Percentiles rank a stretch among this genome's conserved stretches.
These are phyloP conservation scores for Fusarium armeniacum DNA, from an alignment of 2,329 filamentous ascomycete genomes.

Conservation along the genomic window DNA sequence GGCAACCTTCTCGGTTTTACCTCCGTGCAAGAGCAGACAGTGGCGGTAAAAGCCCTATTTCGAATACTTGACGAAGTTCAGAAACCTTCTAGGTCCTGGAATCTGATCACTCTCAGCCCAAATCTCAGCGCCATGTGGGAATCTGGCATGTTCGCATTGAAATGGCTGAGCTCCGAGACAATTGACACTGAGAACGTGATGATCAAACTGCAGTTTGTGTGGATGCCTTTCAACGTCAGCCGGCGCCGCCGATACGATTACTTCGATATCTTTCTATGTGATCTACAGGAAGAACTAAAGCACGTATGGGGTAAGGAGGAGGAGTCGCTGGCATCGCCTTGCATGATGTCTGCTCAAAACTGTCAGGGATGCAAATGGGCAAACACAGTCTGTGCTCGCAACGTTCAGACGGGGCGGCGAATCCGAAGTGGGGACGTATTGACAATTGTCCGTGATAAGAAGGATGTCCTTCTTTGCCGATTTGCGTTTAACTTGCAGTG, in stretches of 20 bases:
- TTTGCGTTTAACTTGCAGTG: background rate
- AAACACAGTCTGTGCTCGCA: background rate
- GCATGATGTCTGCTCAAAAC: too few species aligned
- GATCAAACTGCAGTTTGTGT: background rate
- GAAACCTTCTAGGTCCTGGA: background rate
- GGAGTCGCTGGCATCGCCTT: too few species aligned
- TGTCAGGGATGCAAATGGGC: too few species aligned
- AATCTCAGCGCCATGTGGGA: background rate
- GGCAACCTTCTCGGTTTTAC: too few species aligned
- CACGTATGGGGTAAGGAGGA: background rate
- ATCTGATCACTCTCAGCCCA: background rate
- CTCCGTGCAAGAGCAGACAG: too few species aligned
- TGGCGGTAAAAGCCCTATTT: too few species aligned
- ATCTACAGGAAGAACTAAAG: background rate
- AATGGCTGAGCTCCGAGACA: background rate
- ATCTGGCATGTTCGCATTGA: background rate
- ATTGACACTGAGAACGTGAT: background rate
- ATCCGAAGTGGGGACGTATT: background rate
- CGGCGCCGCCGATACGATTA: background rate
- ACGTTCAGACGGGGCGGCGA: accelerated
- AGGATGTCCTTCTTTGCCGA: background rate
- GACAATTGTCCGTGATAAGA: background rate
- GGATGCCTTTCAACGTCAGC: background rate
- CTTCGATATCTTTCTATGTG: too few species aligned
- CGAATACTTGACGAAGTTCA: too few species aligned